Evolutionary conservation across 768 basidiomycete species (phyloP).

Genomic region (Russula foetens): DNA sequence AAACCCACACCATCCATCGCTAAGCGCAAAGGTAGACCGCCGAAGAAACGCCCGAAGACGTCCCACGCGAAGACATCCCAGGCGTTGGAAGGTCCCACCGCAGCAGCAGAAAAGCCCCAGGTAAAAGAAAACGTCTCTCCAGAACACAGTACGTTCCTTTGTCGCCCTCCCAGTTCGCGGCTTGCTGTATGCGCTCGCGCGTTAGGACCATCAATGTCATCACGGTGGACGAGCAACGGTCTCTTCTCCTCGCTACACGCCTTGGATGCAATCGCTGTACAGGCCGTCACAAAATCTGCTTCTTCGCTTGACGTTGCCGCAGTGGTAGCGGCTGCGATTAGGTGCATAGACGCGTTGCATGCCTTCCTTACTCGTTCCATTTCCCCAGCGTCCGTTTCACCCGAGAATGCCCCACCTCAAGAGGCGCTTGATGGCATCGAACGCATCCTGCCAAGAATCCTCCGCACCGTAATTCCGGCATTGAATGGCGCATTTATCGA

Average conservation of each 20-base stretch:
- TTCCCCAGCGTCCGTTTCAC: not conserved
- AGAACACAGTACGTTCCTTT: not conserved
- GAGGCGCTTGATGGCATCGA: constrained; percentile 1
- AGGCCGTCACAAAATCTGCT: not conserved
- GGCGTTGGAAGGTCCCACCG: not conserved
- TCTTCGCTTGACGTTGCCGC: not conserved
- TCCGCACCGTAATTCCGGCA: not conserved
- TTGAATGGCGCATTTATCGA: not conserved
- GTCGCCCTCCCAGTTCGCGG: no score
- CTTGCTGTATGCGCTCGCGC: not conserved
- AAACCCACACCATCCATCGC: not conserved
- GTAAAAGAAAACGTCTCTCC: not conserved
- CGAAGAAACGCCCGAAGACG: not conserved
- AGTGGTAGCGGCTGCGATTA: not conserved
- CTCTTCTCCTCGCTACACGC: constrained; percentile 13
- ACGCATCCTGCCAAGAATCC: not conserved
- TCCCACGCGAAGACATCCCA: not conserved
- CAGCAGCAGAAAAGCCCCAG: not conserved
- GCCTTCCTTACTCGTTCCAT: not conserved
- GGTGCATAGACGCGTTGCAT: constrained; percentile 2
- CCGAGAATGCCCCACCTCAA: not conserved
- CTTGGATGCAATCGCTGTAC: not conserved
- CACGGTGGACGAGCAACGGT: not conserved
- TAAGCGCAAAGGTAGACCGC: not conserved
- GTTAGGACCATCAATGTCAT: not conserved